Evolutionary conservation across 2,329 filamentous ascomycete species (phyloP), one percentile per base, ranked within the genome.

Genomic region (Parascedosporium putredinis): DNA sequence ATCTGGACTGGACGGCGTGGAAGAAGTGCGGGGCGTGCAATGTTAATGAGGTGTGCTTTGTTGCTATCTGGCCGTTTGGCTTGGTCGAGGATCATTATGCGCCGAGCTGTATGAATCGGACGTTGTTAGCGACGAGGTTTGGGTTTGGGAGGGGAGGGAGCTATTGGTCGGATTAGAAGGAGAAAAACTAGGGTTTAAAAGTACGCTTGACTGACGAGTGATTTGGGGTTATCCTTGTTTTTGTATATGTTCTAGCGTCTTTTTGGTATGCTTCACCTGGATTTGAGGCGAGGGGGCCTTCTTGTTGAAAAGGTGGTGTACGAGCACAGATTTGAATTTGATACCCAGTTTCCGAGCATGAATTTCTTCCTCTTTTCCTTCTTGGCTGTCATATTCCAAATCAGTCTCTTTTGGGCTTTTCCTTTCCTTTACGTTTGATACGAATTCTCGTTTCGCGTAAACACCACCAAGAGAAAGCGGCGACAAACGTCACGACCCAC

Each of bases 31-130:
- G 67, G 5, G 67, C 68, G 1, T 84, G 81, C 57, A 60, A 56
- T 0, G 65, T 68, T 6, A 69, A 76, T 42, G 73, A 84, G 60
- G 61, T 81, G 2, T 79, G 79, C 53, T 71, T 78, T 43, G 66
- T 83, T n/a, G 78, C 79, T 2, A 81, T 84, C 57, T 84, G 79
- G 79, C 81, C 80, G 0, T 66, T 72, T 59, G 80, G 80, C 0
- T 67, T 63, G 0, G 57, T 64, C 0, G 68, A 77, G 23, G 79
- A 84, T 57, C 76, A 80, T 55, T 69, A 50, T 38, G 12, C 12
- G 7, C 53, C 53, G 5, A 40, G 16, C 18, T 54, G 53, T 47
- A 25, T 46, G 16, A 54, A 42, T 20, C n/a, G 38, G 20, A 42
- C 20, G 5, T 8, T 1, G 23, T 20, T 42, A 4, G 38, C 38